Base-by-base conservation (phyloP, 177 flowering plant species). In the Vitis hybrid region DNA sequence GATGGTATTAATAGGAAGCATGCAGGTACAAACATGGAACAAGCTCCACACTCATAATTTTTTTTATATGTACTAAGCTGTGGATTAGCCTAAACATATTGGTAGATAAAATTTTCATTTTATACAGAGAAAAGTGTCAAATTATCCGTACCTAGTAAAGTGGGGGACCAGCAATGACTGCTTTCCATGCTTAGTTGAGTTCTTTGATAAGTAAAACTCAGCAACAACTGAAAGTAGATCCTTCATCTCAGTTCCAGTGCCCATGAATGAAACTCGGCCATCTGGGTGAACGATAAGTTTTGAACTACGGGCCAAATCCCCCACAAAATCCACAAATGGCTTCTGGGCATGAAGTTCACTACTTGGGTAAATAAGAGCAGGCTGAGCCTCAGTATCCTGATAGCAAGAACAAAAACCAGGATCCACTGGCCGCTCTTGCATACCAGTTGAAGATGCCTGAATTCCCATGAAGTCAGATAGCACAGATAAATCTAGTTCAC, bases 131-230 rank as follows among this genome's bases (percentile, higher is more conserved):
- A 34, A 34, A 34, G 39, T 34, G 64, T 18, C 15, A 56, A 63
- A 50, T 12, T 11, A 72, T 60, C 10, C 77, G 48, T 81, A 93
- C 98, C 93, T 68, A 39, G 66, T 69, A 68, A 84, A 87, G 18
- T 84, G 81, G 5, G 98, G 98, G 18, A 93, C 88, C 68, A 88
- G 76, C 66, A 82, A 1, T 16, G 86, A 62, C 65, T 67, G 85
- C 71, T 72, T 83, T 61, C 77, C 76, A 68, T 69, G 69, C 26
- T 70, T 70, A 19, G 65, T 63, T 59, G 86, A 68, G 68, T 77
- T 75, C 65, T 73, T 87, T 61, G 83, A 73, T 48, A 80, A 64
- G 76, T 82, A 78, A 71, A 84, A 83, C 77, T 87, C 91, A 3
- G 88, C 81, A 64, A 87, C 65, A 52, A 87, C 15, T 14, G 89